Conservation (phyloP, 1,284 basidiomycete species). For the Malassezia arunalokei region DNA sequence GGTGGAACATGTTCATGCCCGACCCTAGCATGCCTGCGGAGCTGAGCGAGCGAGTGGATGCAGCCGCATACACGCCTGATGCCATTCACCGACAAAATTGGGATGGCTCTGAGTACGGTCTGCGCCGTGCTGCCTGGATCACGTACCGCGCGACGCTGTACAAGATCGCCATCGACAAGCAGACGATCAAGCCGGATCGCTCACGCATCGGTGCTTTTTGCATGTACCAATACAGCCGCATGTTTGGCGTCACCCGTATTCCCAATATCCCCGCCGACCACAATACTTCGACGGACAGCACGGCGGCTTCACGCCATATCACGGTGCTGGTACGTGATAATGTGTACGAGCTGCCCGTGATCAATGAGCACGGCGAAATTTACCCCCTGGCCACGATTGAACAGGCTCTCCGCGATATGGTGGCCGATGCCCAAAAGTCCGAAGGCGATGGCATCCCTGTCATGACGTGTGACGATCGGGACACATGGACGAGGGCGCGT, state of each 20-base stretch:
- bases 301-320: constrained; percentile 55
- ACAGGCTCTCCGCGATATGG: constrained; percentile 56
- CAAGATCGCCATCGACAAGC: constrained; percentile 57
- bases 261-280: constrained; percentile 48
- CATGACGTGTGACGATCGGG: constrained; percentile 67
- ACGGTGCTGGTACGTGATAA: constrained; percentile 67
- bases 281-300: constrained; percentile 39
- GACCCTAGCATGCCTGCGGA: constrained; percentile 50
- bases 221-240: constrained; percentile 53
- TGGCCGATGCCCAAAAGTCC: constrained; percentile 58
- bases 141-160: constrained; percentile 65
- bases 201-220: constrained; percentile 52
- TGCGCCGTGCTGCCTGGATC: constrained; percentile 74
- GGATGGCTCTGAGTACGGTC: constrained; percentile 58
- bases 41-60: constrained; percentile 31
- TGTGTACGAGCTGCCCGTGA: constrained; percentile 65
- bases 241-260: constrained; percentile 45
- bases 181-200: constrained; percentile 52
- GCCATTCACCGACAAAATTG: constrained; percentile 28
- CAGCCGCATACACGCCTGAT: constrained; percentile 24
- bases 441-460: constrained; percentile 55
- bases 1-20: constrained; percentile 77
- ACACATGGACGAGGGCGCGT: constrained; percentile 70
- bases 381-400: constrained; percentile 58
- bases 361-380: constrained; percentile 29